A percentile compares a stretch with the other conserved stretches of the same genome.
Conservation (phyloP, 2,329 filamentous ascomycete genomes). For the Alternaria angustiovoidea region DNA sequence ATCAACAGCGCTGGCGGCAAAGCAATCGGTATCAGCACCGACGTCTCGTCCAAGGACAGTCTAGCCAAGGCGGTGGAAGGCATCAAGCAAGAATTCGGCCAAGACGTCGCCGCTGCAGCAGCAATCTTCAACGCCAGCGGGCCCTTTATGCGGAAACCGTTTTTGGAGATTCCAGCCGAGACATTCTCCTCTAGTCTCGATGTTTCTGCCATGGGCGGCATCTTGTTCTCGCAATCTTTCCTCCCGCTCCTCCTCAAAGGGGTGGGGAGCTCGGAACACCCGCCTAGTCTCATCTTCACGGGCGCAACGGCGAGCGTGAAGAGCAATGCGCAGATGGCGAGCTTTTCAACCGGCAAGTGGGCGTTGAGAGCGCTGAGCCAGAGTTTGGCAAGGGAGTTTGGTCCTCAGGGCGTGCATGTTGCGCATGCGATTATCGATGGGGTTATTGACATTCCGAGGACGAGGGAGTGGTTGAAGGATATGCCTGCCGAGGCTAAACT, state of each 20-base stretch:
- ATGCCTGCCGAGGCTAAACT: constrained; percentile 72
- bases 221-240: constrained; percentile 75
- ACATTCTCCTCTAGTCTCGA: constrained; percentile 63
- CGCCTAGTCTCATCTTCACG: constrained; percentile 84
- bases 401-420: constrained; percentile 82
- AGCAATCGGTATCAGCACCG: constrained; percentile 74
- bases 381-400: constrained; percentile 82
- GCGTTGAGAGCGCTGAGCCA: constrained; percentile 77
- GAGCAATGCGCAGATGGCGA: constrained; percentile 72
- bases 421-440: constrained; percentile 85
- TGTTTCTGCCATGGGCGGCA: constrained; percentile 67
- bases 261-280: constrained; percentile 63
- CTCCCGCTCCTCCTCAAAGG: constrained; percentile 75
- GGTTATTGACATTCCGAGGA: constrained; percentile 80
- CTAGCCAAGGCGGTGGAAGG: constrained; percentile 68
- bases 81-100: constrained; percentile 67
- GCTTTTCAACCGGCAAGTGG: constrained; percentile 83
- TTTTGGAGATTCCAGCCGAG: constrained; percentile 67
- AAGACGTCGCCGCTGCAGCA: constrained; percentile 58
- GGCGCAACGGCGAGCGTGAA: constrained; percentile 83
- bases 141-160: constrained; percentile 65
- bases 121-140: constrained; percentile 76
- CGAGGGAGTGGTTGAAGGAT: constrained; percentile 66
- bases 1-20: constrained; percentile 73
- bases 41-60: constrained; percentile 65